phyloP scores from a whole-genome alignment of 371 early-diverging fungal species.

The Furculomyces boomerangus region DNA sequence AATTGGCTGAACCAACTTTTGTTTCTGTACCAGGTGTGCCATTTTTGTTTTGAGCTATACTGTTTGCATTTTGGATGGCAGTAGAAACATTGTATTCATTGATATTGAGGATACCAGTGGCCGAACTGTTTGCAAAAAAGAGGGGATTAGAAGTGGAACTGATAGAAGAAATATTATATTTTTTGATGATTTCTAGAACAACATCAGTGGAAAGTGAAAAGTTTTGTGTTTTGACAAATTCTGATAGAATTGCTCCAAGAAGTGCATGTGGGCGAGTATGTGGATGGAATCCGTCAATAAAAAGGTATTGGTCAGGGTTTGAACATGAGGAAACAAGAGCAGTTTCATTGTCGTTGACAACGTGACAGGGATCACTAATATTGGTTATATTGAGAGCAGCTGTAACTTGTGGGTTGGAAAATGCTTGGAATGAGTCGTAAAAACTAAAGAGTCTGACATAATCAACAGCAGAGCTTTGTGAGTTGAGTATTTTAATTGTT shows the following conservation, averaged over 20 bases:
- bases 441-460: background rate
- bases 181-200: background rate
- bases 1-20: no score
- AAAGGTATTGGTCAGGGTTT: background rate
- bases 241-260: background rate
- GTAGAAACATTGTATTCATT: background rate
- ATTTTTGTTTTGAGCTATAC: background rate
- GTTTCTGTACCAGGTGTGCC: no score
- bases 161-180: background rate
- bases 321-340: background rate
- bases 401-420: constrained; percentile 3
- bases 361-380: background rate
- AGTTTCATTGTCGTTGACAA: background rate
- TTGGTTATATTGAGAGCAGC: constrained; percentile 11
- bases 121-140: background rate
- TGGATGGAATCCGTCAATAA: background rate
- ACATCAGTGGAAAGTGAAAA: background rate
- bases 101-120: background rate
- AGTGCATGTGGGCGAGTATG: background rate
- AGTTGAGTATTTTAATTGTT: background rate
- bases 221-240: background rate
- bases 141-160: background rate
- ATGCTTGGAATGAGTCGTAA: background rate
- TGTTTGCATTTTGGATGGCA: background rate
- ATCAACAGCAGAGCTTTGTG: background rate